Conservation (phyloP, 805 yeast genomes). For the Blastobotrys robertii region DNA sequence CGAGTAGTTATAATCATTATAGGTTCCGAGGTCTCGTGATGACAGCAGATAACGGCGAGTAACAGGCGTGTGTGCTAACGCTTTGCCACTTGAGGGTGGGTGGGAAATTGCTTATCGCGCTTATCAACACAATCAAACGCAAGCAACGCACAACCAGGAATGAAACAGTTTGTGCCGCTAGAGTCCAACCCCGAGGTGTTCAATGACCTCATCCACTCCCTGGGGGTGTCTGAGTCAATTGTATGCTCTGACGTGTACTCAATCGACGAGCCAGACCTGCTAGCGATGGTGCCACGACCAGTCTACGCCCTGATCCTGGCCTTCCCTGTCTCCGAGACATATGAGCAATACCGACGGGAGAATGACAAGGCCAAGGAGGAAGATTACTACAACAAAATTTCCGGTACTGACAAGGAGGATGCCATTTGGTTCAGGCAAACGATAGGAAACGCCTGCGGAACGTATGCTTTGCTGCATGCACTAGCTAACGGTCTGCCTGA, state of each 20-base stretch:
- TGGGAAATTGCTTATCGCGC: too few relatives aligned
- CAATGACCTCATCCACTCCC: slow-evolving; percentile 49
- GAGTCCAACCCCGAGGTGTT: slow-evolving; percentile 88
- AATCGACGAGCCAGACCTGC: slow-evolving; percentile 69
- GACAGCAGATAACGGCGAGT: too few relatives aligned
- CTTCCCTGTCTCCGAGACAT: slow-evolving; percentile 64
- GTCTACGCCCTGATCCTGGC: slow-evolving; percentile 63
- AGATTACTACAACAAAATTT: slow-evolving; percentile 23
- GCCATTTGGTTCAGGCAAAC: slow-evolving; percentile 76
- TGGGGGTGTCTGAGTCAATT: slow-evolving; percentile 56
- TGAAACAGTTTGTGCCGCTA: slow-evolving; percentile 51
- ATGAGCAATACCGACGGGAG: slow-evolving; percentile 40
- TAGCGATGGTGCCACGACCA: slow-evolving; percentile 77
- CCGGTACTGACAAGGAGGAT: slow-evolving; percentile 17
- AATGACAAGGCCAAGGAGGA: slow-evolving; percentile 30
- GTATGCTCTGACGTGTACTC: slow-evolving; percentile 77
- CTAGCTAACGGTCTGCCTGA: slow-evolving; percentile 30
- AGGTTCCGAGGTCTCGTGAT: too few relatives aligned
- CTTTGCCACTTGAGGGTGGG: too few relatives aligned
- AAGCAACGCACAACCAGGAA: neutral
- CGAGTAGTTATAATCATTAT: too few relatives aligned
- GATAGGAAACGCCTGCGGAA: slow-evolving; percentile 83
- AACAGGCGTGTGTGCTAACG: too few relatives aligned
- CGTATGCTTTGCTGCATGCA: slow-evolving; percentile 75
- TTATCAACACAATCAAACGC: neutral